A percentile compares a stretch with the other conserved stretches of the same genome.
Conservation (phyloP, 2,329 filamentous ascomycete genomes). For the Aspergillus udagawae region DNA sequence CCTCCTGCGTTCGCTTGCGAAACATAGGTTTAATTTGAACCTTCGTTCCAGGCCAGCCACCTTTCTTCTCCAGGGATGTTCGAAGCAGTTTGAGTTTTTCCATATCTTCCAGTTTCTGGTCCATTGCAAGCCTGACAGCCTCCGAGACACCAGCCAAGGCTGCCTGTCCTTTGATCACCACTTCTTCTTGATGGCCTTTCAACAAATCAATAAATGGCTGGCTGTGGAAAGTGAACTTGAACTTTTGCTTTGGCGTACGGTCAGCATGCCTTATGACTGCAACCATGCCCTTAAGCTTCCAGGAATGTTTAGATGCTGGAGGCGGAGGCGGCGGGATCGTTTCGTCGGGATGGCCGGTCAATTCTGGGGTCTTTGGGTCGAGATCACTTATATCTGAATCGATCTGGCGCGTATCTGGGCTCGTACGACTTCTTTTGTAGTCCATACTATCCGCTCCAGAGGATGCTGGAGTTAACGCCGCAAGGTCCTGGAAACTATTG, state of each 20-base stretch:
- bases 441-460: constrained; percentile 30
- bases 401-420: constrained; percentile 2
- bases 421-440: constrained; percentile 12
- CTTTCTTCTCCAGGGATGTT: constrained; percentile 87
- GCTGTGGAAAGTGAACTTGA: constrained; percentile 98
- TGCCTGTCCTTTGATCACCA: constrained; percentile 85
- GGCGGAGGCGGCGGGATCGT: constrained; percentile 45
- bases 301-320: constrained; percentile 80
- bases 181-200: constrained; percentile 93
- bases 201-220: constrained; percentile 92
- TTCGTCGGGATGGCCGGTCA: constrained; percentile 19
- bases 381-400: constrained; percentile 17
- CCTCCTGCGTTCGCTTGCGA: constrained; percentile 73
- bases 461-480: constrained; percentile 29
- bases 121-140: constrained; percentile 77
- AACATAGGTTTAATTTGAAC: constrained; percentile 99
- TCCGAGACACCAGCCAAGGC: constrained; percentile 84
- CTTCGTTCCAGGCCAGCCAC: constrained; percentile 90
- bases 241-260: constrained; percentile 96
- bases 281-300: constrained; percentile 97
- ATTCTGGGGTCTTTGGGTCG: constrained; percentile 22
- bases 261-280: constrained; percentile 95
- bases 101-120: constrained; percentile 75
- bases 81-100: constrained; percentile 81
- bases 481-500: constrained; percentile 44